Base-by-base conservation (phyloP, 2,329 filamentous ascomycete species). In the Neophaeococcomyces aloes region DNA sequence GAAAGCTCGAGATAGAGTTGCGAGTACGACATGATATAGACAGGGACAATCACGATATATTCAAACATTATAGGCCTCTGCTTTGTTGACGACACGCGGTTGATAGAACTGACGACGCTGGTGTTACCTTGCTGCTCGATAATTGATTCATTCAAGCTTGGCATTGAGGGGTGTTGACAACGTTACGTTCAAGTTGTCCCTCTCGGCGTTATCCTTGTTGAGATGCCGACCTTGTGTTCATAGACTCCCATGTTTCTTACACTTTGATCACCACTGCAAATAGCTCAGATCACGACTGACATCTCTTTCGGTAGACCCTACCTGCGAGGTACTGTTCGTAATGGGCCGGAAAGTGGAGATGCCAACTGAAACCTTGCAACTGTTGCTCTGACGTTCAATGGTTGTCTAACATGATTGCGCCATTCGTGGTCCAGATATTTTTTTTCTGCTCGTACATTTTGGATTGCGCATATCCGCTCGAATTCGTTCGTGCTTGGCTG, bases 271-370 rank as follows among this genome's bases (percentile, higher is more conserved):
- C 18, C 30, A 6, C 18, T 23, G 25, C 35, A 17, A 27, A 5
- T 5, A 27, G 23, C 23, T 10, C 23, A 27, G 10, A 27, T 6
- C 23, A 27, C 23, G 10, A 27, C 10, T 10, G 23, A 27, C 10
- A 27, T 23, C 7, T n/a, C 10, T n/a, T 23, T 25, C 18, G n/a
- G n/a, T 19, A 19, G 13, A 11, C 19, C 25, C 6, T 25, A 25
- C 14, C 35, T 38, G 35, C 35, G 30, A 39, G 37, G 37, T 39
- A 39, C 37, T 39, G 37, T 30, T 31, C 23, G 23, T 27, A 5
- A 27, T 5, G 23, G 23, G 5, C 23, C 23, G 23, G 10, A 10
- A 10, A 27, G 23, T 27, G 23, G 23, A 10, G 23, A 27, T 27
- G 23, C 23, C 10, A 5, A 27, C 10, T 27, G 23, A 10, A 27